Evolutionary conservation across 2,329 filamentous ascomycete species (phyloP), one percentile per base, ranked within the genome.

Genomic region (Trichothecium sympodiale): DNA sequence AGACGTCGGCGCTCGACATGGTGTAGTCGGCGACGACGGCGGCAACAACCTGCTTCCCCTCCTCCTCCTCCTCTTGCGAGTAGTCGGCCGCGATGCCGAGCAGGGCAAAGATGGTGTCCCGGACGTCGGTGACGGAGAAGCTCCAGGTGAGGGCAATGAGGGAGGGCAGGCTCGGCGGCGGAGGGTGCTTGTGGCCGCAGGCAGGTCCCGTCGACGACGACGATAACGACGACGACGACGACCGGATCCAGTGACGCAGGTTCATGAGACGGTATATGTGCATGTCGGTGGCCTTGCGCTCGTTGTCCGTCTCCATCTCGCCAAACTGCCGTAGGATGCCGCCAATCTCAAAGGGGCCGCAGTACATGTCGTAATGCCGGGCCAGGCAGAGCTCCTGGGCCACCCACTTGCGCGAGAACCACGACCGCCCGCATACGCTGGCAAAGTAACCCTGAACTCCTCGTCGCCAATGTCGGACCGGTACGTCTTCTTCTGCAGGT

Each of bases 331-430:
- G 23, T 28, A 2, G 17, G 23, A 33, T 34, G 35, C 2, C 20
- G 20, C 20, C 20, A 25, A 25, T 25, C 20, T 25, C 31, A 34
- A 16, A 40, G 26, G 23, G 38, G 6, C 43, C 43, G 3, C 39
- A 42, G n/a, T 39, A 38, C 9, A 46, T 31, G 12, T 41, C 38
- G 3, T 33, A 39, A 4, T 28, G 14, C 27, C 39, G 34, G 0
- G 43, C 36, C n/a, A 47, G 35, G 4, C 38, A 20, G 4, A 44
- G 35, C 10, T 47, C 45, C 8, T 47, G 45, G 0, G 46, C 31
- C 2, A 47, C 37, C 45, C 45, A 47, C 9, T 43, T 45, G 14
- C 45, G 43, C 13, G 41, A 35, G 12, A 47, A 47, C 36, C 43
- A 45, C 1, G 39, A 32, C 1, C 27, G 16, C 10, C 39, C 39